Conservation (phyloP, 345 rosid genomes). For the Salix purpurea region DNA sequence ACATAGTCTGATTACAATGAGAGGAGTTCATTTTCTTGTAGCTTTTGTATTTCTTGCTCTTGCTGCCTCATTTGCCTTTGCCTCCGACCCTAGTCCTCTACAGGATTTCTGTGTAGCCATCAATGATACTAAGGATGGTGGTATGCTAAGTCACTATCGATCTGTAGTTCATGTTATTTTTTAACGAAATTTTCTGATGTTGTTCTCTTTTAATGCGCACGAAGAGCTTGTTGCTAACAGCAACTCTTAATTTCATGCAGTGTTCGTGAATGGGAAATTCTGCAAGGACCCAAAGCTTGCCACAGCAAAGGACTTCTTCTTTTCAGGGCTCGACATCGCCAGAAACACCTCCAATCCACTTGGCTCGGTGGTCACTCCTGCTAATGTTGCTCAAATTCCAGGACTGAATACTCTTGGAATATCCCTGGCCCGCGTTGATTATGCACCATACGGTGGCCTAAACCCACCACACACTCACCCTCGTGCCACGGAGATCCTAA, state of each 20-base stretch:
- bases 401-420: background rate
- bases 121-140: background rate
- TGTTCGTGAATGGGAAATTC: too few species aligned
- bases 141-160: background rate
- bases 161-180: too few species aligned
- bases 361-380: background rate
- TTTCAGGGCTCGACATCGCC: background rate
- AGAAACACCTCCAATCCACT: background rate
- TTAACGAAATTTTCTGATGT: too few species aligned
- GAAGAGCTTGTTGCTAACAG: too few species aligned
- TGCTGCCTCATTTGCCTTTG: slow-evolving; percentile 1
- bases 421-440: background rate
- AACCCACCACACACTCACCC: slow-evolving; percentile 16
- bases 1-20: background rate
- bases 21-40: background rate
- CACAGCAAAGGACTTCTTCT: background rate
- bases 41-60: background rate
- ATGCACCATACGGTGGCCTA: background rate
- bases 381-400: background rate
- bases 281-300: background rate
- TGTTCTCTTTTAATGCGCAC: too few species aligned
- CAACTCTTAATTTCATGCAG: too few species aligned
- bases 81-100: slow-evolving; percentile 12
- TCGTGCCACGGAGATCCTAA: slow-evolving; percentile 13
- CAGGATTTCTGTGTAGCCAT: slow-evolving; percentile 16